Base-by-base conservation (phyloP, 2,329 filamentous ascomycete species). In the Colletotrichum camelliae region DNA sequence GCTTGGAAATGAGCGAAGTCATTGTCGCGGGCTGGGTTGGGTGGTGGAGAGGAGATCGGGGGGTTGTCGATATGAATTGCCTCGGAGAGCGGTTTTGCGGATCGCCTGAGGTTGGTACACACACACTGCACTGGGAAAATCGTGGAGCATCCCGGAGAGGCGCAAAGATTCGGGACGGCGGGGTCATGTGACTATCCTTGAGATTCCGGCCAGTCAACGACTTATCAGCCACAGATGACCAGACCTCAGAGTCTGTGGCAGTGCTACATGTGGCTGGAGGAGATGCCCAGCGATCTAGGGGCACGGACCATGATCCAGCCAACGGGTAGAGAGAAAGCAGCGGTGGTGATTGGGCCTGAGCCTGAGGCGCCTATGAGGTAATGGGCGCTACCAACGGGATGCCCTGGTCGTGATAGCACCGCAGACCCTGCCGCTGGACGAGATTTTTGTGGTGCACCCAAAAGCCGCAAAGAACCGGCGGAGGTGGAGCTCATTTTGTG, bases 1-100 rank as follows among this genome's bases (percentile, higher is more conserved):
- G 70, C 72, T 76, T 76, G 43, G 74, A 73, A 48, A 76, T 60
- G 39, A 82, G 94, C 91, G 86, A 90, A 92, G 83, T 92, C 93
- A 95, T 94, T 85, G 83, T 91, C 81, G 80, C 79, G 79, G 79
- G 78, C 79, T 78, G 43, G 43, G 79, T 70, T 77, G 66, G 67
- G 74, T 72, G 72, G 72, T 60, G 67, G 61, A 75, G 75, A 67
- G 72, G 70, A 67, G 74, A 69, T 24, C 21, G 65, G 55, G 57
- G 58, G 73, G 73, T 43, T 66, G 18, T 76, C 74, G 66, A 71
- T 70, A 67, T 76, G 55, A 75, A 75, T 76, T 72, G 71, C 74
- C 74, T 70, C 74, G 72, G 39, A 75, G 74, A 70, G 67, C 72
- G 67, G 74, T 67, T 76, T 76, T 75, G 72, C 71, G 66, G 61